phyloP scores from a whole-genome alignment of 305 asterid genomes.

The Ruellia speciosa region DNA sequence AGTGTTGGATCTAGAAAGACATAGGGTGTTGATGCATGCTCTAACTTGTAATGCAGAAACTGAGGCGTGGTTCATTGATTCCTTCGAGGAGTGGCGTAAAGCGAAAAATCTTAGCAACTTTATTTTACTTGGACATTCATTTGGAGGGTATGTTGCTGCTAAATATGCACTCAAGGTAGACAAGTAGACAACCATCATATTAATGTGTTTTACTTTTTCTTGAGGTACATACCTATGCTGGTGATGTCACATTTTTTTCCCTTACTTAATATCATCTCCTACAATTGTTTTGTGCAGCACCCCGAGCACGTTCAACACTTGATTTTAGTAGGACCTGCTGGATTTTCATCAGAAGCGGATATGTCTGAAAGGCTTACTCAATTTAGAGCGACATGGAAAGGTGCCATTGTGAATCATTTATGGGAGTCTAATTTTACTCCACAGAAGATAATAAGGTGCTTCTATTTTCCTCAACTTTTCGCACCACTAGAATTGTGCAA shows the following conservation, averaged over 20 bases:
- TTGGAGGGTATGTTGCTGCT: slow-evolving; percentile 76
- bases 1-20: neutral
- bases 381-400: slow-evolving; percentile 68
- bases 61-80: slow-evolving; percentile 83
- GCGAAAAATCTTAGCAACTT: slow-evolving; percentile 63
- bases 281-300: slow-evolving; percentile 37
- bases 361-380: slow-evolving; percentile 39
- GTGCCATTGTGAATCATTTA: slow-evolving; percentile 56
- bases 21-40: neutral
- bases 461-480: slow-evolving; percentile 7
- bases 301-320: slow-evolving; percentile 74
- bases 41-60: slow-evolving; percentile 42
- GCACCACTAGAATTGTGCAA: neutral
- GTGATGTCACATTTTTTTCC: neutral
- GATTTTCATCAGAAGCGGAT: slow-evolving; percentile 55
- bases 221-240: neutral
- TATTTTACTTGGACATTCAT: slow-evolving; percentile 76
- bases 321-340: slow-evolving; percentile 76
- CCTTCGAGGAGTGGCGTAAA: slow-evolving; percentile 82
- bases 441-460: slow-evolving; percentile 53
- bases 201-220: neutral
- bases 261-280: slow-evolving; percentile 14
- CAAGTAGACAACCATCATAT: neutral
- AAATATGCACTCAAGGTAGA: slow-evolving; percentile 69
- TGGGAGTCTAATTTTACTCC: slow-evolving; percentile 90